Base-by-base conservation (phyloP, 78 protist genomes). In the Polysphondylium violaceum region DNA sequence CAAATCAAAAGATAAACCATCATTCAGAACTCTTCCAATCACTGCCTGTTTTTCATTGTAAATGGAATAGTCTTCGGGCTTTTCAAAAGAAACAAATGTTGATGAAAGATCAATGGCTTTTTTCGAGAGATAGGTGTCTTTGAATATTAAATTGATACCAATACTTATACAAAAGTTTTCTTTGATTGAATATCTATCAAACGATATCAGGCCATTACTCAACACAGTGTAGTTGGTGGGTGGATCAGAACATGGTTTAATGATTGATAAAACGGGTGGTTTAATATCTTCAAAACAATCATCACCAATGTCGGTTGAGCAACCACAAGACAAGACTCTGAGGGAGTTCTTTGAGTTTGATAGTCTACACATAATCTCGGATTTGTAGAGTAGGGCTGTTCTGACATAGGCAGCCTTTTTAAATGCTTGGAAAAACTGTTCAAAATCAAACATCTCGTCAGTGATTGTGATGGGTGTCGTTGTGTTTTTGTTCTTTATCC, bases 301-400 rank as follows among this genome's bases (percentile, higher is more conserved):
- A 7, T 53, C 23, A 12, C 60, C 60, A 9, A 4, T 23, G 36
- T 69, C 58, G 35, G 23, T 2, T 2, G 76, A 47, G 27, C 76
- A 69, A 25, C 76, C 36, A 43, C 76, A 69, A 21, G 58, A 23
- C 1, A 69, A 17, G 9, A 63, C 36, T 23, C 59, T 51, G 16
- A 83, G 14, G 17, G 73, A 19, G n/a, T 35, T 33, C 19, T 83
- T 83, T 6, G 63, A 27, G 38, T 38, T 83, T 25, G 79, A 55
- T 11, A 58, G 29, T 31, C 64, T 56, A 69, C 91, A 83, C 12
- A 83, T 14, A 5, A 83, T 7, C 23, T 83, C 81, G 4, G 79
- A 69, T 23, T 31, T 41, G 23, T 78, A 78, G 2, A 78, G 11
- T 47, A 59, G 9, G 4, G 74, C 33, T 0, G 29, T 53, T 63